Percentiles rank a stretch among this genome's conserved stretches.
phyloP scores from a whole-genome alignment of 257 asterid genomes.

The Echites panduratus region DNA sequence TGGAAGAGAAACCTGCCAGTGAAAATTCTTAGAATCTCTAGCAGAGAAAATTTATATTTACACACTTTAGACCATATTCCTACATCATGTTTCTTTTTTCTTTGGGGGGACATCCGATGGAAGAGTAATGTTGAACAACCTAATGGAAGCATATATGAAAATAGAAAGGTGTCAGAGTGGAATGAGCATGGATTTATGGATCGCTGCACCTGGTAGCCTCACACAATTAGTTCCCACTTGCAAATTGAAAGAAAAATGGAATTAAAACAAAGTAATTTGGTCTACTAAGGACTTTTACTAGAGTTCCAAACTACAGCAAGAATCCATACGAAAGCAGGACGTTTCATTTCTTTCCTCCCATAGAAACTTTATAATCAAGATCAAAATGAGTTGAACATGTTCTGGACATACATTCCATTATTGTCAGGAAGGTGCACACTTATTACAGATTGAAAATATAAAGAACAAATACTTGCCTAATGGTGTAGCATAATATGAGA shows the following conservation, averaged over 20 bases:
- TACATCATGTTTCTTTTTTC: neutral
- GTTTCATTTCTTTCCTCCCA: neutral
- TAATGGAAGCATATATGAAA: neutral
- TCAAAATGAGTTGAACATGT: neutral
- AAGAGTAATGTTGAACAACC: neutral
- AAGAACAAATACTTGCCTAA: conserved; percentile 52
- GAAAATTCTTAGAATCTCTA: neutral
- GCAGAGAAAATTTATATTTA: neutral
- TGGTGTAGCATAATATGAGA: conserved; percentile 48
- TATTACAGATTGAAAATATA: neutral
- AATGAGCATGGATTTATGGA: neutral
- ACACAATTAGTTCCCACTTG: too few relatives aligned
- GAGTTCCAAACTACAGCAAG: neutral
- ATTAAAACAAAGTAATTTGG: neutral
- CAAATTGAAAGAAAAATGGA: neutral
- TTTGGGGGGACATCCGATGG: neutral
- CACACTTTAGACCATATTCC: neutral
- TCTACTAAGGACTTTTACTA: neutral
- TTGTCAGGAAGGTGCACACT: neutral
- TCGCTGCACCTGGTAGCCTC: neutral
- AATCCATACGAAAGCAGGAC: neutral
- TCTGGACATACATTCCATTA: neutral
- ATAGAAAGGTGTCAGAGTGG: neutral
- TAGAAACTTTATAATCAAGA: neutral
- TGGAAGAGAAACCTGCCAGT: conserved; percentile 70